Conservation (phyloP, 345 rosid species). For the Eucalyptus regnans region DNA sequence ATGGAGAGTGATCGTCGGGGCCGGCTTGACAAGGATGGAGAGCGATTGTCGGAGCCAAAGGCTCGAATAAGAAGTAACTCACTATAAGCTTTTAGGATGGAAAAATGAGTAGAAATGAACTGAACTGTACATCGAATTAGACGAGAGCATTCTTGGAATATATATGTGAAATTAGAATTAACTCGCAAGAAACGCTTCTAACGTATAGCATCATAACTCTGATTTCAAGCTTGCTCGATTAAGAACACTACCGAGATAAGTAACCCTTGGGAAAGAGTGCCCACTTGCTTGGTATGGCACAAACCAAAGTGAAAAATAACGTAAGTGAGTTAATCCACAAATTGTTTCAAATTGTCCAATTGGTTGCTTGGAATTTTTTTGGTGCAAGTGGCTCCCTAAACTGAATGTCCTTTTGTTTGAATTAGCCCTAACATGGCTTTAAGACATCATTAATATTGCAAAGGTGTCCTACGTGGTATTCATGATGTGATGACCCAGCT, state of each 20-base stretch:
- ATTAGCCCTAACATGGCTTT: background rate
- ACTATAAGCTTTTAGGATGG: background rate
- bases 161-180: background rate
- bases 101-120: background rate
- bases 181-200: fast-evolving
- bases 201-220: background rate
- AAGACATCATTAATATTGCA: background rate
- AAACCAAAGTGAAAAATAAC: background rate
- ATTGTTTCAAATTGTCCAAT: background rate
- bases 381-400: background rate
- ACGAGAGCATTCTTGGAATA: fast-evolving
- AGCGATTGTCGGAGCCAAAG: fast-evolving
- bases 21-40: fast-evolving
- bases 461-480: too few species aligned
- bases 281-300: background rate
- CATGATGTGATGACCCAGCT: background rate
- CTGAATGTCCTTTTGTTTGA: background rate
- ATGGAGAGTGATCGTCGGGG: fast-evolving
- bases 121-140: fast-evolving
- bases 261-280: background rate
- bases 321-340: background rate
- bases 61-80: background rate
- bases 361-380: fast-evolving
- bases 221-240: background rate
- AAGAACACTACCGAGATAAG: background rate